Percentiles rank a stretch among this genome's conserved stretches.
Conservation (phyloP, 495 filamentous ascomycete species). For the Pyrenula aspistea region DNA sequence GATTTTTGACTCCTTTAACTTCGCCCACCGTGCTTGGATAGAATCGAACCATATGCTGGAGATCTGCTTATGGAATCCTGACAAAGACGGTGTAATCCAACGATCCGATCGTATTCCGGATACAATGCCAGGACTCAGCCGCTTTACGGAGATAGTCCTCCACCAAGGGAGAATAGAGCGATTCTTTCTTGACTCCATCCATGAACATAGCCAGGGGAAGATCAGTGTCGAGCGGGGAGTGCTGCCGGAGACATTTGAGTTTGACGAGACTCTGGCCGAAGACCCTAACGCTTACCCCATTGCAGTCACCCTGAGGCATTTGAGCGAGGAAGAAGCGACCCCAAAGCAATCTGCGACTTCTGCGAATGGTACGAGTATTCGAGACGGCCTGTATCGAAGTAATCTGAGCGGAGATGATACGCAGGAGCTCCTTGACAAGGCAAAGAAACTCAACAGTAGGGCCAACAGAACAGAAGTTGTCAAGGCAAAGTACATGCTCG, state of each 20-base stretch:
- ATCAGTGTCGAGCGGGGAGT: conserved; percentile 34
- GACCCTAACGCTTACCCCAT: conserved; percentile 41
- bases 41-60: conserved; percentile 43
- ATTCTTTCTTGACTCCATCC: conserved; percentile 40
- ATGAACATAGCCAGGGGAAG: conserved; percentile 32
- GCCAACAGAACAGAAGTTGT: conserved; percentile 27
- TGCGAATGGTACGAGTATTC: conserved; percentile 6
- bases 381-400: conserved; percentile 36
- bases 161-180: conserved; percentile 46
- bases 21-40: conserved; percentile 46
- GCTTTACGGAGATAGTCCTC: conserved; percentile 43
- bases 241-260: conserved; percentile 29
- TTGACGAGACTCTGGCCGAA: conserved; percentile 27
- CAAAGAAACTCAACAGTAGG: conserved; percentile 11
- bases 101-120: conserved; percentile 38
- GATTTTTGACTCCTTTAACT: conserved; percentile 55
- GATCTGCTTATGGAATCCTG: conserved; percentile 31
- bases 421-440: conserved; percentile 34
- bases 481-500: conserved; percentile 52
- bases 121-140: conserved; percentile 35
- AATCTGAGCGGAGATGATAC: conserved; percentile 41
- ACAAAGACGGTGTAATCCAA: conserved; percentile 35
- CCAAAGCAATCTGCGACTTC: conserved; percentile 21
- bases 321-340: conserved; percentile 32
- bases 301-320: conserved; percentile 30